Evolutionary conservation across 2,329 filamentous ascomycete species (phyloP).

Genomic region (Diaporthe longicolla): DNA sequence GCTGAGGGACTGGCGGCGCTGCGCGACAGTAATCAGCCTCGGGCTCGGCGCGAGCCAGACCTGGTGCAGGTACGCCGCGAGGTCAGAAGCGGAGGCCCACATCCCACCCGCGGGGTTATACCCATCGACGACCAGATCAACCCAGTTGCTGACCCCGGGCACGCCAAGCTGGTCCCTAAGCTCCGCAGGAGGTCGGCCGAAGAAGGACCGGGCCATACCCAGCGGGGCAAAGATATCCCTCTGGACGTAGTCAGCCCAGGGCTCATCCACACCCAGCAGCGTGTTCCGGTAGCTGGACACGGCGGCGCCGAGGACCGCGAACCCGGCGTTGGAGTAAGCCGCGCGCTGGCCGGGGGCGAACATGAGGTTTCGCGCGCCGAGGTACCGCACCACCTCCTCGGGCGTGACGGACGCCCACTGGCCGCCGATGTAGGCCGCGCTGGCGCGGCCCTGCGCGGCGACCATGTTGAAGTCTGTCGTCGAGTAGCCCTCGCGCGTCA

Average conservation of each 20-base stretch:
- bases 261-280: neutral
- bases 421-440: neutral
- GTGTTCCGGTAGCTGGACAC: neutral
- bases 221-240: neutral
- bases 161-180: neutral
- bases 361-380: constrained; percentile 5
- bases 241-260: constrained; percentile 1
- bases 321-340: constrained; percentile 13
- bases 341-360: constrained; percentile 10
- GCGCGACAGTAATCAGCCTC: neutral
- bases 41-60: neutral
- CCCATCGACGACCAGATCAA: neutral
- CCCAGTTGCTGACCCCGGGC: constrained; percentile 1
- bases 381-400: neutral
- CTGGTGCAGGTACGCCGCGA: neutral
- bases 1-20: constrained; percentile 8
- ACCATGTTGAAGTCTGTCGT: constrained; percentile 21
- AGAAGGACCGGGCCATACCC: neutral
- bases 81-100: neutral
- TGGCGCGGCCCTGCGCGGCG: neutral
- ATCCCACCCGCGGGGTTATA: constrained; percentile 14
- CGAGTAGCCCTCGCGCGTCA: constrained; percentile 15
- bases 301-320: constrained; percentile 5
- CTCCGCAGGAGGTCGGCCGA: neutral
- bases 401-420: constrained; percentile 9